phyloP scores from a whole-genome alignment of 176 grass and related monocot species.

The Pharus latifolius region DNA sequence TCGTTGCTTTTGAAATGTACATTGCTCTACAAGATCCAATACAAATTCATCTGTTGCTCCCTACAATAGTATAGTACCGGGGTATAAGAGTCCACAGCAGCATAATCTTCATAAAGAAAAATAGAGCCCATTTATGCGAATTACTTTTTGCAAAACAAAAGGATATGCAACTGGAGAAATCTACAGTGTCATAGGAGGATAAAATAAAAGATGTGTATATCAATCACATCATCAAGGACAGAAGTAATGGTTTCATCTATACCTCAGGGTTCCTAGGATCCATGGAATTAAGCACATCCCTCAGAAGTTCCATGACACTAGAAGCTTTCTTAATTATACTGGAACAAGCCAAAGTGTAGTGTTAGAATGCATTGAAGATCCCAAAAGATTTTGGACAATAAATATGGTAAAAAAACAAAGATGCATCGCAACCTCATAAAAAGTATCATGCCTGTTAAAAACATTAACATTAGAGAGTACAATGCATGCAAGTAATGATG shows the following conservation, averaged over 20 bases:
- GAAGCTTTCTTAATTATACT: slow-evolving; percentile 82
- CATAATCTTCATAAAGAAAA: not conserved
- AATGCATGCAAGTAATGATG: no score
- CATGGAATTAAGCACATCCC: slow-evolving; percentile 81
- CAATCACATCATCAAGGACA: not conserved
- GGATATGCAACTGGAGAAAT: not conserved
- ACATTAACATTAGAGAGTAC: no score
- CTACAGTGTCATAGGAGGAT: not conserved
- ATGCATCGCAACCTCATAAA: not conserved
- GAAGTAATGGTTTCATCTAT: slow-evolving; percentile 8
- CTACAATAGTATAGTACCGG: slow-evolving; percentile 23
- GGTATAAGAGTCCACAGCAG: not conserved
- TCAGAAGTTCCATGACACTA: slow-evolving; percentile 82
- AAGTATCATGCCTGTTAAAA: not conserved
- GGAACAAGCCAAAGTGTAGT: slow-evolving; percentile 12
- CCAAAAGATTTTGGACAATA: not conserved
- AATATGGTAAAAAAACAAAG: not conserved
- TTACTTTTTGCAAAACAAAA: not conserved
- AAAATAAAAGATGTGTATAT: not conserved
- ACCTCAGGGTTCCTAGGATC: slow-evolving; percentile 83
- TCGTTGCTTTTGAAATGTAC: slow-evolving; percentile 91
- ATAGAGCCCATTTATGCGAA: not conserved
- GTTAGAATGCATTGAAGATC: not conserved
- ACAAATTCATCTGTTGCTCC: slow-evolving; percentile 87
- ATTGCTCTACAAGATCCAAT: slow-evolving; percentile 93